phyloP scores from a whole-genome alignment of 352 stramenopile genomes.

The Globisporangium cylindrosporum region DNA sequence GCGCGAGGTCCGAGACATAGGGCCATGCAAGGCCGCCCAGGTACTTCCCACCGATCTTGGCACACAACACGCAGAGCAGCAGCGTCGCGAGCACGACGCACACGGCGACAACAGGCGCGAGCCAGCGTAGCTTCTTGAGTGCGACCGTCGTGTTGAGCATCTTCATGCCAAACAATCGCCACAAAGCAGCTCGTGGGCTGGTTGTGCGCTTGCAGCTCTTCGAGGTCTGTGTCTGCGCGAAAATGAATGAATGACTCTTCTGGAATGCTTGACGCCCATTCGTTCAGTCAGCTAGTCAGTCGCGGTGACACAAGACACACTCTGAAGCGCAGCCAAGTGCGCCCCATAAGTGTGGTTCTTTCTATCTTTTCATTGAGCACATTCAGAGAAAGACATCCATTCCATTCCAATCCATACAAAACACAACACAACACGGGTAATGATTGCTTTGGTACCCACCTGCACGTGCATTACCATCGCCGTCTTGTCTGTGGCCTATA shows the following conservation, averaged over 20 bases:
- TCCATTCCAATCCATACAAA: background rate
- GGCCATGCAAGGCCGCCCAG: slow-evolving; percentile 45
- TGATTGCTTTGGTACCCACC: background rate
- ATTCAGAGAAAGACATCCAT: background rate
- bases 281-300: background rate
- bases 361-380: background rate
- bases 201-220: background rate
- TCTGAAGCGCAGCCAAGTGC: background rate
- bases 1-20: slow-evolving; percentile 54
- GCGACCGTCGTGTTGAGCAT: background rate
- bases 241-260: slow-evolving; percentile 6
- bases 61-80: slow-evolving; percentile 38
- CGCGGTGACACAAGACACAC: background rate
- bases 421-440: no score
- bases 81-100: slow-evolving; percentile 32
- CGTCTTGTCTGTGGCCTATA: background rate
- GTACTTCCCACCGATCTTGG: slow-evolving; percentile 38
- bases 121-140: slow-evolving; percentile 2
- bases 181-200: background rate
- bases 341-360: background rate
- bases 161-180: background rate
- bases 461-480: background rate
- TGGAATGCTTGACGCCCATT: background rate
- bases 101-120: slow-evolving; percentile 32
- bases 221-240: slow-evolving; percentile 4